Evolutionary conservation across 495 filamentous ascomycete genomes (phyloP).

Genomic region (Parachaetomium inaequale): DNA sequence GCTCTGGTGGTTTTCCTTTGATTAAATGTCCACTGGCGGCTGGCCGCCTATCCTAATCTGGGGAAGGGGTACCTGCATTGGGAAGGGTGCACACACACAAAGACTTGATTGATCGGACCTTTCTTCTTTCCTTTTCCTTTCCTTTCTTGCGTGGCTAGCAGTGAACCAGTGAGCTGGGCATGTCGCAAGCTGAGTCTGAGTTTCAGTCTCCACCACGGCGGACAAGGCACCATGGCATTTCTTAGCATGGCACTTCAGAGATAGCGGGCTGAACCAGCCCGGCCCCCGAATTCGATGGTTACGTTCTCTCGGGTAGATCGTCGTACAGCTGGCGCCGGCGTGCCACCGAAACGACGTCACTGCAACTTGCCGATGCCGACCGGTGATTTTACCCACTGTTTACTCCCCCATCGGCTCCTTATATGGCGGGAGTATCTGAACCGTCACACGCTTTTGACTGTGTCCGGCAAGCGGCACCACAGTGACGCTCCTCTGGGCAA

Average conservation of each 20-base stretch:
- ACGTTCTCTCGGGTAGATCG: conserved; percentile 11
- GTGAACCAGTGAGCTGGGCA: background rate
- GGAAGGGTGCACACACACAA: background rate
- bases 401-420: background rate
- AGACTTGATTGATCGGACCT: background rate
- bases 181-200: background rate
- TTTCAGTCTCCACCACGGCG: background rate
- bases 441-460: background rate
- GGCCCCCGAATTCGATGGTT: background rate
- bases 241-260: background rate
- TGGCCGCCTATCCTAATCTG: conserved; percentile 3
- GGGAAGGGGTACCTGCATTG: conserved; percentile 27
- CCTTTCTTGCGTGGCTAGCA: background rate
- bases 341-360: conserved; percentile 10
- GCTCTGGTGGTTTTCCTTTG: conserved; percentile 19
- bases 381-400: background rate
- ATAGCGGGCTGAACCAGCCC: background rate
- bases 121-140: background rate
- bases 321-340: conserved; percentile 8
- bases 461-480: background rate
- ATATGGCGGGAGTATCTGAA: conserved; percentile 1
- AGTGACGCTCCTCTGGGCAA: background rate
- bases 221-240: background rate
- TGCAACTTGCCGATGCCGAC: background rate
- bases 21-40: conserved; percentile 12